Evolutionary conservation across 108 stramenopile genomes (phyloP), one percentile per base, ranked within the genome.

Genomic region (Conticribra guillardii): DNA sequence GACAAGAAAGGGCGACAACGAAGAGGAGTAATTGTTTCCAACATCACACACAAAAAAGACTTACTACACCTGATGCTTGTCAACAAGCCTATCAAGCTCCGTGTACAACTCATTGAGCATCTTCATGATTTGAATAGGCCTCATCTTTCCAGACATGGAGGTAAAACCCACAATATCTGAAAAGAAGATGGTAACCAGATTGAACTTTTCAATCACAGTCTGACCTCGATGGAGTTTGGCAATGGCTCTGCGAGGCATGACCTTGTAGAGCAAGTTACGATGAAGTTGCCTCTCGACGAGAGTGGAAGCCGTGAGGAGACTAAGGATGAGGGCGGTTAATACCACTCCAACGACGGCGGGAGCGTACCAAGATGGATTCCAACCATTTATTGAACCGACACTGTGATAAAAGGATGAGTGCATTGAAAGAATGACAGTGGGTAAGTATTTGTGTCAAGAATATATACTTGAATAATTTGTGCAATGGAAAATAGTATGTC

Each of bases 101-200:
- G 26, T 45, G 67, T 82, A 87, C 27, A 87, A 27, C 14, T 69
- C 61, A n/a, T 87, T 73, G 2, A 87, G 50, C 61, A 87, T 61
- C 23, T 47, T 69, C 45, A 87, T 81, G 0, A 87, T 73, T 51
- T 80, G 62, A 33, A 54, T 63, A 21, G 86, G 83, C 17, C 64
- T 74, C 63, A 81, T 71, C 3, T 15, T 27, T 7, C 66, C 62
- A 3, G 59, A 26, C 49, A 71, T 33, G 14, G 31, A 26, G 8
- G 87, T 88, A 56, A 82, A 88, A 2, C 83, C 82, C 0, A 71
- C 75, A 33, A 88, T 66, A 60, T 88, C 87, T n/a, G 61, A 56
- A 31, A 85, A 82, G 31, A 84, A 76, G 4, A 87, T 50, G 2
- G 81, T 74, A 17, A 81, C 54, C 16, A 77, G 11, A 24, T 68